phyloP scores from a whole-genome alignment of 2,329 filamentous ascomycete genomes.

The Botryotinia convoluta region DNA sequence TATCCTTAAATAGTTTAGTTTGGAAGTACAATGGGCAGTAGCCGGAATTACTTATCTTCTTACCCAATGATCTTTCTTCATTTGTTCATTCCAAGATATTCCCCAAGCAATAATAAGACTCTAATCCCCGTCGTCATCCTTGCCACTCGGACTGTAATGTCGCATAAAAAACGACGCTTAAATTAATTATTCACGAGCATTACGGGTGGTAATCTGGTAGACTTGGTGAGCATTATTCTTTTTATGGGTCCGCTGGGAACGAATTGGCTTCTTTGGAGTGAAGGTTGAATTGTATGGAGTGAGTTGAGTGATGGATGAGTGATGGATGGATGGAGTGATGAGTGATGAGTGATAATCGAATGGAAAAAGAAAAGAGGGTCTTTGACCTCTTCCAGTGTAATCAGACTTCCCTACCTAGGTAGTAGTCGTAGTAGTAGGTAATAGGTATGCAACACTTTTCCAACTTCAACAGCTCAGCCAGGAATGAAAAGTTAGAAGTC shows the following conservation, averaged over 20 bases:
- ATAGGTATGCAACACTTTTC: neutral
- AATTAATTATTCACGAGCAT: constrained; percentile 8
- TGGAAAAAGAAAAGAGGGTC: neutral
- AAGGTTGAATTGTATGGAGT: too few relatives aligned
- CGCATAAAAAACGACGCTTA: constrained; percentile 11
- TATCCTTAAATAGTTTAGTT: neutral
- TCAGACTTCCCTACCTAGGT: neutral
- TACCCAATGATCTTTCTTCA: neutral
- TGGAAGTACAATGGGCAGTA: neutral
- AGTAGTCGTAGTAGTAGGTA: neutral
- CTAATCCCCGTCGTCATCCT: neutral
- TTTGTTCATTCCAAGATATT: constrained; percentile 10
- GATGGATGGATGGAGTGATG: neutral
- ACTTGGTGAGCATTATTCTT: neutral
- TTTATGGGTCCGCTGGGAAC: neutral
- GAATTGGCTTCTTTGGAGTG: neutral
- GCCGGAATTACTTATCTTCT: neutral
- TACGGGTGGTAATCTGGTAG: constrained; percentile 4
- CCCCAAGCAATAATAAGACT: constrained; percentile 1
- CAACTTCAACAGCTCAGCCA: neutral
- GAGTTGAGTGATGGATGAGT: neutral
- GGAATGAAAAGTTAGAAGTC: neutral
- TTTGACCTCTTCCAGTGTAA: neutral
- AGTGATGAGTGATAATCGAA: neutral
- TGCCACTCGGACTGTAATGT: neutral